These are phyloP conservation scores for Claviceps spartinae DNA, from an alignment of 2,329 filamentous ascomycete species.

Conservation along the genomic window DNA sequence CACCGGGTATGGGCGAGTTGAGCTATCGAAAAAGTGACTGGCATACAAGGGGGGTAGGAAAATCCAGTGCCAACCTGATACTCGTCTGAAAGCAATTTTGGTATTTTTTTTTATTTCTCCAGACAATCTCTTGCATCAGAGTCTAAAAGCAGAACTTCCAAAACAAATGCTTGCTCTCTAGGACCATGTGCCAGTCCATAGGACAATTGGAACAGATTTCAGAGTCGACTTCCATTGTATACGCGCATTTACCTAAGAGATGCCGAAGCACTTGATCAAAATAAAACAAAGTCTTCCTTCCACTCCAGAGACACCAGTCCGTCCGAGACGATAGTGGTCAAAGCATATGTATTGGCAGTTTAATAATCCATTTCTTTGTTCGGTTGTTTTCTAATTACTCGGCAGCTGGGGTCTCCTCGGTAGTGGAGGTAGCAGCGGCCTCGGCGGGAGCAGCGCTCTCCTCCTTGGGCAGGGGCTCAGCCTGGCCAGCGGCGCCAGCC, in stretches of 20 bases:
- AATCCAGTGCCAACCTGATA: neutral
- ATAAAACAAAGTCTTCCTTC: conserved; percentile 45
- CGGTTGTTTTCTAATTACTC: conserved; percentile 33
- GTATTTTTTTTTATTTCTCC: conserved; percentile 42
- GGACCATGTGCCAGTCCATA: conserved; percentile 25
- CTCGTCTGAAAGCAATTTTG: conserved; percentile 28
- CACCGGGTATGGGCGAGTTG: neutral
- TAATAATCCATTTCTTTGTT: conserved; percentile 9
- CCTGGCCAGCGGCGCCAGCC: conserved; percentile 42
- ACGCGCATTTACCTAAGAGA: conserved; percentile 33
- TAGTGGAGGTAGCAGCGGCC: conserved; percentile 39
- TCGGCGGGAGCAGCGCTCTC: conserved; percentile 41
- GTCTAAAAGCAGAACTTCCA: conserved; percentile 41
- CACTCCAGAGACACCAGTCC: conserved; percentile 52
- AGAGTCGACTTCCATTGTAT: conserved; percentile 22
- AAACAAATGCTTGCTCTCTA: conserved; percentile 30
- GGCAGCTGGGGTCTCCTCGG: conserved; percentile 56
- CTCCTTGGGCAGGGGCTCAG: conserved; percentile 31
- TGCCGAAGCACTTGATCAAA: conserved; percentile 34
- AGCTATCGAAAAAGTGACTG: neutral
- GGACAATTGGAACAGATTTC: conserved; percentile 23
- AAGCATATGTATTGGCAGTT: conserved; percentile 16
- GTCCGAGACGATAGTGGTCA: conserved; percentile 27
- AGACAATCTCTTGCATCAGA: conserved; percentile 40
- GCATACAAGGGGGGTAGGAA: neutral